Conservation (phyloP, 176 grass and related monocot species). For the Aegilops tauschii region DNA sequence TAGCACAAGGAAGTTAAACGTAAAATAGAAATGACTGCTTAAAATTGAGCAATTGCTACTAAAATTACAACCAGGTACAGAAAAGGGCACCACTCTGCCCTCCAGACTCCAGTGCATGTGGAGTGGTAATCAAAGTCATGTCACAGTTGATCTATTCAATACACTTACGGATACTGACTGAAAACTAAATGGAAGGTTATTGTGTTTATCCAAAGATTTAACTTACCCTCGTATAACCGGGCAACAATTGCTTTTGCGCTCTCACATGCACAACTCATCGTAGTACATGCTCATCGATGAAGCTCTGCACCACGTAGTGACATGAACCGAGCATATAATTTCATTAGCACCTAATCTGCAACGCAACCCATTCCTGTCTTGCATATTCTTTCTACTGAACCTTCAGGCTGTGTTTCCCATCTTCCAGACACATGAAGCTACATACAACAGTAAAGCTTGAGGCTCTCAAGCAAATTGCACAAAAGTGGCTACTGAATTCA, state of each 20-base stretch:
- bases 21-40: not conserved
- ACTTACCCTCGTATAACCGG: not conserved
- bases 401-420: not conserved
- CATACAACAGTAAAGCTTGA: not conserved
- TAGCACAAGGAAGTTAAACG: not conserved
- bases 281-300: not conserved
- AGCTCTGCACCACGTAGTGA: not conserved
- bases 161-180: not conserved
- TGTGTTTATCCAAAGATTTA: not conserved
- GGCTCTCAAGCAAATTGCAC: not conserved
- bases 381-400: not conserved
- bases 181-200: not conserved
- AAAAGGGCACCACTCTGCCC: not conserved
- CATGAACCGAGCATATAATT: not conserved
- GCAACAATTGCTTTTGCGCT: not conserved
- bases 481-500: not conserved
- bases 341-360: conserved; percentile 13
- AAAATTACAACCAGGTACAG: not conserved
- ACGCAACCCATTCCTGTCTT: not conserved
- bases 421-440: not conserved
- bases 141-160: not conserved
- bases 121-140: not conserved
- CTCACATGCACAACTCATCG: not conserved
- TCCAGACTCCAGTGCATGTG: not conserved
- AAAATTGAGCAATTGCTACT: not conserved